Percentiles rank a stretch among this genome's conserved stretches.
Conservation (phyloP, 129 eudicot genomes). For the Artemisia annua region DNA sequence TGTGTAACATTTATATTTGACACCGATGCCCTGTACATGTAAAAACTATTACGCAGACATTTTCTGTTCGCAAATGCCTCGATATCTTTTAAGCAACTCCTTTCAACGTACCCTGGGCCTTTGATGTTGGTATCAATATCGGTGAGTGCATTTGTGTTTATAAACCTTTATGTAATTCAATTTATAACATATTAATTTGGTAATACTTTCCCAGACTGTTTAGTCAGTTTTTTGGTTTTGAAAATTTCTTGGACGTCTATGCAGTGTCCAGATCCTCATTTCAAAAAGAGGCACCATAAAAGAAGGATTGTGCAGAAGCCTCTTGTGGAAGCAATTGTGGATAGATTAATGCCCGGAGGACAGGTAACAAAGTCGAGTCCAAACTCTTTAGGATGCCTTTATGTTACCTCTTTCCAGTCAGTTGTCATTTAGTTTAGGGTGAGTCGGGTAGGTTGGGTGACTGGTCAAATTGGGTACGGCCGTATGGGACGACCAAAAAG, state of each 20-base stretch:
- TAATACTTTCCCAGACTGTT: neutral
- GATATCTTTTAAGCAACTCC: slow-evolving; percentile 74
- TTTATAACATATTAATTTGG: neutral
- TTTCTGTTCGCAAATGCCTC: slow-evolving; percentile 86
- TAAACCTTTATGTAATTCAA: slow-evolving; percentile 7
- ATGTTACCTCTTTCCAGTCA: neutral
- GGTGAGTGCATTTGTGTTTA: slow-evolving; percentile 54
- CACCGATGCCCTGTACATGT: slow-evolving; percentile 1
- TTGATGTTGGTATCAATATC: slow-evolving; percentile 69
- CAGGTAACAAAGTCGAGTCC: slow-evolving; percentile 49
- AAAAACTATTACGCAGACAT: slow-evolving; percentile 55
- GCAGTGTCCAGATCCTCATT: slow-evolving; percentile 99
- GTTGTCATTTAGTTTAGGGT: neutral
- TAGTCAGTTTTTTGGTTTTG: neutral
- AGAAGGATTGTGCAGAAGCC: slow-evolving; percentile 95
- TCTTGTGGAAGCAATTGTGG: slow-evolving; percentile 73
- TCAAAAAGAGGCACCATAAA: slow-evolving; percentile 84
- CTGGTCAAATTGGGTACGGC: no score
- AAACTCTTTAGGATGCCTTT: slow-evolving; percentile 5
- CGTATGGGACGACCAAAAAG: neutral
- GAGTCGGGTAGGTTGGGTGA: no score
- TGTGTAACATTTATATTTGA: neutral
- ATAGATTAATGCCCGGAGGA: slow-evolving; percentile 67
- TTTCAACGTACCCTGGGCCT: slow-evolving; percentile 94
- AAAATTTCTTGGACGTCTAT: slow-evolving; percentile 9